Base-by-base conservation (phyloP, 345 rosid species). In the Melaleuca alternifolia region DNA sequence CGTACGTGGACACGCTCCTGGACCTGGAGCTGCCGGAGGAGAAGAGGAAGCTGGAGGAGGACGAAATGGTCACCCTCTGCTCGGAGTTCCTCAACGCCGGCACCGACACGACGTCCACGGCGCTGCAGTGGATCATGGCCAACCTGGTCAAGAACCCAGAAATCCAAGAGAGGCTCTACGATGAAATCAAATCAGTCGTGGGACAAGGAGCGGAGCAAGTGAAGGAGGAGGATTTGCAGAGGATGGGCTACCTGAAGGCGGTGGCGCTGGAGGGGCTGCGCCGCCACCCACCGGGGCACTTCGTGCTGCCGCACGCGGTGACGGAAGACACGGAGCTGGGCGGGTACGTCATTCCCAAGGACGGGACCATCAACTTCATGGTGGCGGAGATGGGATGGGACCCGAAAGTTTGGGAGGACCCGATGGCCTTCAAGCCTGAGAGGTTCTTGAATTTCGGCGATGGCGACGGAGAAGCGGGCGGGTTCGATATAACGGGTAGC, bases 51-150 rank as follows among this genome's bases (percentile, higher is more conserved):
- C 85, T 81, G 23, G 50, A 83, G 24, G 88, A 86, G 50, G 44
- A 50, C 2, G 88, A 86, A 50, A 83, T 82, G 20, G 41, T 83
- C 13, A n/a, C 18, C 51, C 59, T 86, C 7, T 57, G 88, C 88
- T 86, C 85, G 3, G 89, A 86, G 85, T 59, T 86, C 82, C 88
- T 86, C 8, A 24, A 51, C 46, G 53, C 82, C 37, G 83, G 85
- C 6, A 86, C 88, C 7, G 88, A 86, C 41, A 86, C 88, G 7
- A 83, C 83, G 20, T 20, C 88, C 59, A 86, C 82, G 21, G 59
- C 88, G 57, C 85, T 86, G 50, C 85, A 86, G 82, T 86, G 88
- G 88, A 83, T 86, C 2, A 86, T 86, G 88, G 88, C 85, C 82
- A 86, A 83, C 82, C 41, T 86, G 8, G 88, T 86, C 59, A 86